These are phyloP conservation scores for Takashimella tepidaria DNA, from an alignment of 1,284 basidiomycete genomes.

Conservation along the genomic window DNA sequence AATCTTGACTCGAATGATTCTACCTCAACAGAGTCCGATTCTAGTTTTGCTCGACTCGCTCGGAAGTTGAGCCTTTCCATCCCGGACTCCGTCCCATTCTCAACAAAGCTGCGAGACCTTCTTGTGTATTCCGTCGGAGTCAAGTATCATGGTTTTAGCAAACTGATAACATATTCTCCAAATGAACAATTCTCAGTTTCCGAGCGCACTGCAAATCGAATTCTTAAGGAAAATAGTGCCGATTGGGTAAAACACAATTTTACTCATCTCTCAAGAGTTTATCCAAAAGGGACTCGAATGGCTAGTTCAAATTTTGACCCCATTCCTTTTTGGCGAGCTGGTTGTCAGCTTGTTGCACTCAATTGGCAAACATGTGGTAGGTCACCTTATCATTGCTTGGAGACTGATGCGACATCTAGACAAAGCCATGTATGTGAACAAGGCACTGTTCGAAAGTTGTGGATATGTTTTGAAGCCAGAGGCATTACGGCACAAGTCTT, in stretches of 20 bases:
- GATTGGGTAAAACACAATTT: conserved; percentile 87
- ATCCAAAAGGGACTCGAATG: conserved; percentile 79
- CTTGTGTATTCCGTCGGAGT: conserved; percentile 95
- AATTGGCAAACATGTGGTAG: conserved; percentile 96
- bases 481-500: conserved; percentile 63
- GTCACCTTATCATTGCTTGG: too few species aligned
- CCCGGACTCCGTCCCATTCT: conserved; percentile 53
- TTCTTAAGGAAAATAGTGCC: conserved; percentile 52
- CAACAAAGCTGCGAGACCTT: conserved; percentile 64
- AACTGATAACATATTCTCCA: conserved; percentile 77
- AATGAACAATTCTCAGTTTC: conserved; percentile 92
- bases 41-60: conserved; percentile 30
- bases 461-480: conserved; percentile 90
- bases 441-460: conserved; percentile 84
- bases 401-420: too few species aligned
- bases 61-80: conserved; percentile 25
- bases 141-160: conserved; percentile 87
- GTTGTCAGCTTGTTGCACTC: conserved; percentile 89
- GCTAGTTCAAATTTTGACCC: conserved; percentile 87
- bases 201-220: conserved; percentile 64
- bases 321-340: conserved; percentile 81
- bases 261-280: conserved; percentile 78
- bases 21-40: conserved; percentile 45
- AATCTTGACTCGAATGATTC: conserved; percentile 36
- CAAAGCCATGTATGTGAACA: conserved; percentile 81